Evolutionary conservation across 345 rosid species (phyloP), one percentile per base, ranked within the genome.

Genomic region (Cardiospermum halicacabum): DNA sequence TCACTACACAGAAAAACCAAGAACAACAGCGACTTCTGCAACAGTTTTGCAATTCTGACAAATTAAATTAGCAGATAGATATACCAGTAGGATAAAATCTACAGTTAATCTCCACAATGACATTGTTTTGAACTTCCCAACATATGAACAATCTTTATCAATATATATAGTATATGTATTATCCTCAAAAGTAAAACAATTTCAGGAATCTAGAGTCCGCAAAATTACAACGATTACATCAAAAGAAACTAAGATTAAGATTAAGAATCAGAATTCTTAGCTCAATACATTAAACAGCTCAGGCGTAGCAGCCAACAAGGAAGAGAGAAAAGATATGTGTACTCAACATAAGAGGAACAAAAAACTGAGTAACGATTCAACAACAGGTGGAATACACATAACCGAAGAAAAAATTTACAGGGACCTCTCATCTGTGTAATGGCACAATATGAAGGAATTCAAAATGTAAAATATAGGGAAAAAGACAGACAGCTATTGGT

Each of bases 401-500:
- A 51, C 59, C 50, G 15, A 27, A 22, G 48, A 58, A 70, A 69
- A 62, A 58, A 60, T 77, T 73, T 77, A 77, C 75, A 76, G 62
- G 58, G 49, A 68, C 42, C 66, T 63, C 59, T 63, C 59, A 66
- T 42, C 28, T 69, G 19, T 68, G 64, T 28, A 53, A 72, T 25
- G 74, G 59, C 67, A 49, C 80, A 74, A 74, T 57, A 72, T 48
- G 63, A 56, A 60, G 36, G 73, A 66, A 45, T 32, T 70, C 22
- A 72, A 56, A 18, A 18, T n/a, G 10, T 4, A n/a, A 21, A 27
- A 21, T 15, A 22, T 5, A n/a, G n/a, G n/a, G n/a, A n/a, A n/a
- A 18, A 27, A 31, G 26, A 64, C 56, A 45, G 43, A 25, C n/a
- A 27, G 55, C 58, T 8, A 49, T 39, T 32, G 10, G 25, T 70